Conservation (phyloP, 306 rosid genomes). For the Trifolium repens region DNA sequence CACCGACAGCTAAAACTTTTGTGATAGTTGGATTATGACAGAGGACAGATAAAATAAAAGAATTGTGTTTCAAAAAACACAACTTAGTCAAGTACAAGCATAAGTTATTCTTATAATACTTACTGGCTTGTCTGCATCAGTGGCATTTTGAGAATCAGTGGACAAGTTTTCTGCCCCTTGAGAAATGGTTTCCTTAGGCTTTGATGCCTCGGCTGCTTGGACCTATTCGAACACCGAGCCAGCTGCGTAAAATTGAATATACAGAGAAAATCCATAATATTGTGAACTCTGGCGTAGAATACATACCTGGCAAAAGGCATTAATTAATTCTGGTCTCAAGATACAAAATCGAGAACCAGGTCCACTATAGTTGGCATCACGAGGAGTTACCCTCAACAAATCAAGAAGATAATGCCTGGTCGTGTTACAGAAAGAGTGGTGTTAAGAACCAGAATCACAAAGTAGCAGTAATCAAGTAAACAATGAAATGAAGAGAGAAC, state of each 20-base stretch:
- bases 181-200: slow-evolving; percentile 53
- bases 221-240: slow-evolving; percentile 55
- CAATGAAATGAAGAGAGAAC: too few relatives aligned
- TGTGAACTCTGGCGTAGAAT: slow-evolving; percentile 5
- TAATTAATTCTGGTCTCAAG: slow-evolving; percentile 86
- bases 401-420: slow-evolving; percentile 96
- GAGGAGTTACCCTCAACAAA: slow-evolving; percentile 97
- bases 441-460: too few relatives aligned
- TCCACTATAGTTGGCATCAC: slow-evolving; percentile 91
- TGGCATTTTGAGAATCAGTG: slow-evolving; percentile 48
- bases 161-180: slow-evolving; percentile 50
- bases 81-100: slow-evolving; percentile 29
- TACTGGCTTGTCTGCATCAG: slow-evolving; percentile 52
- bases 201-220: slow-evolving; percentile 61
- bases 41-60: slow-evolving; percentile 1
- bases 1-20: background rate
- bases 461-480: too few relatives aligned
- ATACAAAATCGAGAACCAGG: slow-evolving; percentile 89
- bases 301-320: slow-evolving; percentile 82
- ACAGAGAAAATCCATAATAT: slow-evolving; percentile 5
- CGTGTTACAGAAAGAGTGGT: slow-evolving; percentile 6
- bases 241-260: slow-evolving; percentile 33
- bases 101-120: slow-evolving; percentile 36
- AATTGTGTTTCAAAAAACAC: background rate
- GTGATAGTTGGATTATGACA: slow-evolving; percentile 10